phyloP scores from a whole-genome alignment of 2,329 filamentous ascomycete species.

The Paraphaeosphaeria sporulosa region DNA sequence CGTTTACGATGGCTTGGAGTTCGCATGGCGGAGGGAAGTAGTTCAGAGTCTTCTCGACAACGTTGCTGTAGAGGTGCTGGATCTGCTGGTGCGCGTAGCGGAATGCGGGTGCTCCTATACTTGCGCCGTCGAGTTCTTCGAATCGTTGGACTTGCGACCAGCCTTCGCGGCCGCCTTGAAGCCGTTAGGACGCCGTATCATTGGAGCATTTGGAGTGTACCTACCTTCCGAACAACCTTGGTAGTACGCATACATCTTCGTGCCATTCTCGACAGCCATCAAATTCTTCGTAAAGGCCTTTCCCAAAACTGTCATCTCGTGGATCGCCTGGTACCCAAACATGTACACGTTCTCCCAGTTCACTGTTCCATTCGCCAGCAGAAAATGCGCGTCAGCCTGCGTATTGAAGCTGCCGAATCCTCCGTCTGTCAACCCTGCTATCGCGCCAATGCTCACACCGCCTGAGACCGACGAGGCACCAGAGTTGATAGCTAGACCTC shows the following conservation, averaged over 20 bases:
- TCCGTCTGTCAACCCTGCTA: conserved; percentile 57
- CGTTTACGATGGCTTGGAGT: too few relatives aligned
- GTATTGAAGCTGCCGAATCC: conserved; percentile 57
- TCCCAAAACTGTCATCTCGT: conserved; percentile 59
- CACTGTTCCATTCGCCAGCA: conserved; percentile 52
- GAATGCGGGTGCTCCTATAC: neutral
- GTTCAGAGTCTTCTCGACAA: too few relatives aligned
- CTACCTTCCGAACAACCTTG: conserved; percentile 62
- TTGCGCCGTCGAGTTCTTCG: neutral
- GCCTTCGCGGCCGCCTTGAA: neutral
- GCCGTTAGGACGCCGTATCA: neutral
- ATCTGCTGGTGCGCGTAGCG: too few relatives aligned
- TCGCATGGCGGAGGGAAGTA: too few relatives aligned
- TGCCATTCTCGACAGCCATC: conserved; percentile 31
- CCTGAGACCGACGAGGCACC: conserved; percentile 39
- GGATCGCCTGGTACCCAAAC: conserved; percentile 59
- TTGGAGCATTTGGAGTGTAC: neutral
- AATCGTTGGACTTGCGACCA: neutral
- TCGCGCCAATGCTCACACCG: conserved; percentile 56
- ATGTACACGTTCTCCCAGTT: conserved; percentile 59
- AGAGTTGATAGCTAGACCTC: conserved; percentile 55
- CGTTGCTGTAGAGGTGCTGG: too few relatives aligned
- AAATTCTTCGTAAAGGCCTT: conserved; percentile 52
- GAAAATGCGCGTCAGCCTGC: conserved; percentile 41
- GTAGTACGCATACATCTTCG: conserved; percentile 56